Percentiles rank a stretch among this genome's conserved stretches.
These are phyloP conservation scores for Aphanoascus verrucosus DNA, from an alignment of 2,329 filamentous ascomycete species.

Conservation along the genomic window DNA sequence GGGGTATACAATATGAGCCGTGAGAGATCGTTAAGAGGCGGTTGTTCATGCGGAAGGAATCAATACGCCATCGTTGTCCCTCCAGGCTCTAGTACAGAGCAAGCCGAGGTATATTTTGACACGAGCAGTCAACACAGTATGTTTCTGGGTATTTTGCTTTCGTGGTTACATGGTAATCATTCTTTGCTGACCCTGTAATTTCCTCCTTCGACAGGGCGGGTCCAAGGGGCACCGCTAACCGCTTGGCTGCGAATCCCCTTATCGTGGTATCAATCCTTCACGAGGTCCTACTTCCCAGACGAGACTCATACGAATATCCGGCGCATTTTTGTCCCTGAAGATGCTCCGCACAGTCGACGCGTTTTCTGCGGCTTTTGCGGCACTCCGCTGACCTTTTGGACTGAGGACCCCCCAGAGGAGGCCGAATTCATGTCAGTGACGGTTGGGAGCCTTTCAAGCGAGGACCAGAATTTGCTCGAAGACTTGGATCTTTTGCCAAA, in stretches of 20 bases:
- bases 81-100: conserved; percentile 41
- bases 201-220: conserved; percentile 40
- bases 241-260: conserved; percentile 77
- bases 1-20: conserved; percentile 11
- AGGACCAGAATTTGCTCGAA: conserved; percentile 62
- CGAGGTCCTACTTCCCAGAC: conserved; percentile 64
- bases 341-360: conserved; percentile 51
- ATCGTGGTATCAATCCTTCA: conserved; percentile 66
- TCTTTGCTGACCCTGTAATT: conserved; percentile 5
- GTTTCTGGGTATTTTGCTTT: conserved; percentile 28
- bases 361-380: conserved; percentile 90
- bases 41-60: conserved; percentile 75
- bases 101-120: conserved; percentile 64
- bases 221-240: conserved; percentile 61
- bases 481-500: conserved; percentile 62
- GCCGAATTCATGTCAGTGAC: conserved; percentile 71
- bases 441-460: conserved; percentile 61
- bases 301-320: conserved; percentile 60
- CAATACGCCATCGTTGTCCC: conserved; percentile 67
- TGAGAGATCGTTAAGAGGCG: conserved; percentile 12
- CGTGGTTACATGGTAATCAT: neutral
- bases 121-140: conserved; percentile 59
- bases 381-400: conserved; percentile 75
- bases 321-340: conserved; percentile 53
- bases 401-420: conserved; percentile 58